These are phyloP conservation scores for Pholiota adiposa DNA, from an alignment of 1,284 basidiomycete genomes.

Conservation along the genomic window DNA sequence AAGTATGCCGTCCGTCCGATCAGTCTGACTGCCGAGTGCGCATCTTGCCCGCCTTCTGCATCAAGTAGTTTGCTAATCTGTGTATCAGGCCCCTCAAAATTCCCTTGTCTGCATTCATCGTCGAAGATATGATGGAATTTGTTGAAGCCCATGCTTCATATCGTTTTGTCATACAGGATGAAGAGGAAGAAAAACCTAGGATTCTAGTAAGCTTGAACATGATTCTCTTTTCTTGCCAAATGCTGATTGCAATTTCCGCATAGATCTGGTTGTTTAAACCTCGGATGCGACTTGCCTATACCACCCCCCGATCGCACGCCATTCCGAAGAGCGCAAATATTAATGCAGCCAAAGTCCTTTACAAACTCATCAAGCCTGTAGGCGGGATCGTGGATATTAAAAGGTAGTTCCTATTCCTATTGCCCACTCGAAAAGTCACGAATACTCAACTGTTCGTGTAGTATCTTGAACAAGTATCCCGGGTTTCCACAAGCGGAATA, in stretches of 20 bases:
- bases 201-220: constrained; percentile 62
- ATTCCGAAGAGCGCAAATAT: constrained; percentile 68
- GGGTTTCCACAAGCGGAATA: constrained; percentile 86
- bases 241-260: not conserved
- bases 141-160: constrained; percentile 89
- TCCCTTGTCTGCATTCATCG: constrained; percentile 82
- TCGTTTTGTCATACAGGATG: constrained; percentile 84
- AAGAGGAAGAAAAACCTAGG: constrained; percentile 76
- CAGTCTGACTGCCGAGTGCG: constrained; percentile 65
- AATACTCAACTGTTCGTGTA: constrained; percentile 35
- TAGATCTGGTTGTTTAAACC: constrained; percentile 94
- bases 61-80: constrained; percentile 10
- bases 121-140: constrained; percentile 87
- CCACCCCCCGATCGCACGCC: constrained; percentile 53
- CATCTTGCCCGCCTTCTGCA: constrained; percentile 19
- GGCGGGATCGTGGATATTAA: constrained; percentile 55
- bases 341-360: constrained; percentile 75
- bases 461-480: constrained; percentile 67
- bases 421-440: no score
- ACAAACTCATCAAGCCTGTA: constrained; percentile 67
- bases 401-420: constrained; percentile 43
- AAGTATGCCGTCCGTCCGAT: constrained; percentile 84
- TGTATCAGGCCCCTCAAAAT: constrained; percentile 57
- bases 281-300: constrained; percentile 76
- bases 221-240: not conserved